Conservation (phyloP, 345 rosid species). For the Eucalyptus tenuipes region DNA sequence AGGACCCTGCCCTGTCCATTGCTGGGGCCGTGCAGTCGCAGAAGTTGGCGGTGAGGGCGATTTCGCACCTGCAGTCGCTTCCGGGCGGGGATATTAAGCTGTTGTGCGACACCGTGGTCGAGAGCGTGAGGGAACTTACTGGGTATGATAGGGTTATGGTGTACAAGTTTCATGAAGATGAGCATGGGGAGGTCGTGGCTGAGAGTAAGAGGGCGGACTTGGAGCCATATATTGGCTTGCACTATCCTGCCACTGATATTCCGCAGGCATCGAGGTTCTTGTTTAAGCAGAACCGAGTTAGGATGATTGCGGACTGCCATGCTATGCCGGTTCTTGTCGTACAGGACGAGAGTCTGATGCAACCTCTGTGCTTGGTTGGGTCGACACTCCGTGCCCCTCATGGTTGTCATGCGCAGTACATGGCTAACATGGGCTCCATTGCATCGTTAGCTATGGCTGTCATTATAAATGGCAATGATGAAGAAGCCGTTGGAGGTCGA, state of each 20-base stretch:
- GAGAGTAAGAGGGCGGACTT: slow-evolving; percentile 73
- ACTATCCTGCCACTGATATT: slow-evolving; percentile 95
- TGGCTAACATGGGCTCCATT: slow-evolving; percentile 90
- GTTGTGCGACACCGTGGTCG: slow-evolving; percentile 86
- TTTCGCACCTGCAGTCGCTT: slow-evolving; percentile 78
- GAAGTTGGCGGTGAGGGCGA: slow-evolving; percentile 87
- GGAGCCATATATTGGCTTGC: slow-evolving; percentile 87
- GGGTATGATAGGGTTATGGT: slow-evolving; percentile 98
- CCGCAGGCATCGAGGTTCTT: slow-evolving; percentile 95
- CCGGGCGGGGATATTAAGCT: slow-evolving; percentile 91
- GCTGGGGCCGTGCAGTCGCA: slow-evolving; percentile 99
- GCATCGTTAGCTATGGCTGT: slow-evolving; percentile 94
- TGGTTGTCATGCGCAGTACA: slow-evolving; percentile 92
- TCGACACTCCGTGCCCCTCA: slow-evolving; percentile 97
- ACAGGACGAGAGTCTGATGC: slow-evolving; percentile 71
- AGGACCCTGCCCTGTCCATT: slow-evolving; percentile 90
- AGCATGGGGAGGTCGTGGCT: slow-evolving; percentile 98
- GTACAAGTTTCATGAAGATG: slow-evolving; percentile 96
- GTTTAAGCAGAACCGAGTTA: slow-evolving; percentile 91
- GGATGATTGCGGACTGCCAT: slow-evolving; percentile 93
- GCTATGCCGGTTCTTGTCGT: slow-evolving; percentile 46
- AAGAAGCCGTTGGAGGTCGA: slow-evolving; percentile 61
- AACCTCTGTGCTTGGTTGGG: slow-evolving; percentile 91
- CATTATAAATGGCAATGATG: slow-evolving; percentile 76
- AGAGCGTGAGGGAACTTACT: slow-evolving; percentile 75